Conservation (phyloP, 1,139 yeast genomes). For the Geotrichum macrosporum region DNA sequence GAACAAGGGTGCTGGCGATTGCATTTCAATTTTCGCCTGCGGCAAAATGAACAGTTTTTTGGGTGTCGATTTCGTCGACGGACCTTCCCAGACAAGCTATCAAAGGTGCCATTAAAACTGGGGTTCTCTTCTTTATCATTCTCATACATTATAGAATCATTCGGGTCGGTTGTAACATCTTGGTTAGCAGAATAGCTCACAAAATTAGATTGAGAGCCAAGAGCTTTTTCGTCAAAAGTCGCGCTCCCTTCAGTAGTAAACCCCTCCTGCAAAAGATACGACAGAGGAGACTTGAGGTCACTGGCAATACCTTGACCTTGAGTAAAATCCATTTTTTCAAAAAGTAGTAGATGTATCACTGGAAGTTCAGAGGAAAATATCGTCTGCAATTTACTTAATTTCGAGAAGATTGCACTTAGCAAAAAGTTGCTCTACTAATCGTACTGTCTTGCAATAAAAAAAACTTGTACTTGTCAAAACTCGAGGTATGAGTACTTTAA, state of each 20-base stretch:
- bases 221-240: not conserved
- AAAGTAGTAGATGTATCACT: too few species aligned
- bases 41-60: slow-evolving; percentile 35
- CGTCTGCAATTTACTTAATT: too few species aligned
- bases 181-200: too few species aligned
- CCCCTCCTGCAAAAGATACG: not conserved
- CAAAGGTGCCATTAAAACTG: not conserved
- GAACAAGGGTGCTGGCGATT: slow-evolving; percentile 39
- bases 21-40: slow-evolving; percentile 37
- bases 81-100: not conserved
- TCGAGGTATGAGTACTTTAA: too few species aligned
- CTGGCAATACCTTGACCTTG: not conserved
- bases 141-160: slow-evolving; percentile 4
- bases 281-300: slow-evolving; percentile 1
- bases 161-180: too few species aligned
- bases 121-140: not conserved
- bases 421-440: too few species aligned
- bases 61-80: slow-evolving; percentile 29
- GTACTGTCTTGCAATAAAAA: too few species aligned
- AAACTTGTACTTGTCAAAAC: too few species aligned
- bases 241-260: not conserved
- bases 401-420: too few species aligned
- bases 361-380: too few species aligned
- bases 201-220: too few species aligned
- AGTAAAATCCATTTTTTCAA: slow-evolving; percentile 2